These are phyloP conservation scores for Astragalus glycyphyllos DNA, from an alignment of 306 rosid genomes.

Conservation along the genomic window DNA sequence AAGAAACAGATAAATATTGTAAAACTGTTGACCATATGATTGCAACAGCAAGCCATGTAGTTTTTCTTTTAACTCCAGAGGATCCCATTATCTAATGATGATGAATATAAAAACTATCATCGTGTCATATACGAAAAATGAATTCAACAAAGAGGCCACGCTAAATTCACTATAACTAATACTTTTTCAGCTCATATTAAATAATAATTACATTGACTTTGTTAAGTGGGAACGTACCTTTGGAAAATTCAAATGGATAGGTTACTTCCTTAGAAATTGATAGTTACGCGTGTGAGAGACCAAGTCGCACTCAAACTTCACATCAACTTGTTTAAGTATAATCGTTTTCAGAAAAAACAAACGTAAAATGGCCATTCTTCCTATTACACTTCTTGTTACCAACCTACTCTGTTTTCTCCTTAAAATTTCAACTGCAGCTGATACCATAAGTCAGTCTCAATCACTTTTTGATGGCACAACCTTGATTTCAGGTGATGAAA, in stretches of 20 bases:
- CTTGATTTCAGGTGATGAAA: conserved; percentile 32
- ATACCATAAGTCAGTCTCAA: conserved; percentile 1
- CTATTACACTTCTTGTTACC: neutral
- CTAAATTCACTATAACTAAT: too few species aligned
- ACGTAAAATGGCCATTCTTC: neutral
- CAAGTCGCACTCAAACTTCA: neutral
- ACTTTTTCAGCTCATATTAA: too few species aligned
- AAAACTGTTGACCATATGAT: too few species aligned
- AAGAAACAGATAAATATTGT: too few species aligned
- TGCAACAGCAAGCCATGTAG: too few species aligned
- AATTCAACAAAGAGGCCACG: too few species aligned
- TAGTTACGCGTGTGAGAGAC: neutral
- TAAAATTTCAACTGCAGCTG: neutral
- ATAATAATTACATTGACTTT: neutral
- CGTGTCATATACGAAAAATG: too few species aligned
- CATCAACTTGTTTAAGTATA: neutral
- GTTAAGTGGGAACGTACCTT: neutral
- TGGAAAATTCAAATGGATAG: neutral
- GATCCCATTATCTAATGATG: too few species aligned
- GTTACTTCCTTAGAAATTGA: neutral
- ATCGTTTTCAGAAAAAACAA: neutral
- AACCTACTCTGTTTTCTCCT: neutral
- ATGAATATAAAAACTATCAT: too few species aligned
- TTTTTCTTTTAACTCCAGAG: too few species aligned
- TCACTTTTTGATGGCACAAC: conserved; percentile 17